These are phyloP conservation scores for Chlamydomonas sp. DNA, from an alignment of 139 green algal species.

Conservation along the genomic window DNA sequence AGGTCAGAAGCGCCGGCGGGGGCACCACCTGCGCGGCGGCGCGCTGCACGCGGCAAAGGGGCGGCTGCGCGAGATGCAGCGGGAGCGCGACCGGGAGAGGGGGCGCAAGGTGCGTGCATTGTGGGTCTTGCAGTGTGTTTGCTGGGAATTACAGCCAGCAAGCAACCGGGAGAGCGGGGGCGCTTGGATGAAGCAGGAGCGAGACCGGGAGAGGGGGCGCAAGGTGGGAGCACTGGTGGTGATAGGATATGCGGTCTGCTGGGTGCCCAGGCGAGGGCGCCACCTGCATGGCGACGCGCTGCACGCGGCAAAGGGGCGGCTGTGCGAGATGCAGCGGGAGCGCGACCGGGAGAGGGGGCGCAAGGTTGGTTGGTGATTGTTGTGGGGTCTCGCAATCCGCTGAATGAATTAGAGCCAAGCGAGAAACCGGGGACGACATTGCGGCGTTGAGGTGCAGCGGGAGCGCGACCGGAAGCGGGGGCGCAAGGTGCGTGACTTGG, in stretches of 20 bases:
- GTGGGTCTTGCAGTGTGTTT: too few species aligned
- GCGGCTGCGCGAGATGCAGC: constrained; percentile 29
- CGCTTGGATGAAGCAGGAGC: constrained; percentile 24
- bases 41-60: constrained; percentile 19
- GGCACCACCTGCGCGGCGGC: constrained; percentile 1
- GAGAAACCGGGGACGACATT: too few species aligned
- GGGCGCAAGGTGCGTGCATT: neutral
- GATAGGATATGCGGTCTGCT: too few species aligned
- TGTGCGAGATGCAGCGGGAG: constrained; percentile 30
- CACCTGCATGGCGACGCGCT: constrained; percentile 8
- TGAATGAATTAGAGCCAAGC: too few species aligned
- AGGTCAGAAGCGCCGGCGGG: neutral
- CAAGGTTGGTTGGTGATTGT: neutral
- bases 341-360: neutral
- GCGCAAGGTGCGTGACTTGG: neutral
- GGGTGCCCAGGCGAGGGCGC: neutral
- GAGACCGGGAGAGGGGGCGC: neutral
- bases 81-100: neutral
- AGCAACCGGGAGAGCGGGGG: too few species aligned
- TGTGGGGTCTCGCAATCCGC: too few species aligned
- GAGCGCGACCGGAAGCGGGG: neutral
- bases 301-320: constrained; percentile 17
- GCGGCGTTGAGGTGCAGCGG: too few species aligned
- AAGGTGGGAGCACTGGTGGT: neutral
- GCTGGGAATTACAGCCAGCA: too few species aligned